Percentiles rank a stretch among this genome's conserved stretches.
Conservation (phyloP, 352 stramenopile species). For the Phytopythium sindhum region DNA sequence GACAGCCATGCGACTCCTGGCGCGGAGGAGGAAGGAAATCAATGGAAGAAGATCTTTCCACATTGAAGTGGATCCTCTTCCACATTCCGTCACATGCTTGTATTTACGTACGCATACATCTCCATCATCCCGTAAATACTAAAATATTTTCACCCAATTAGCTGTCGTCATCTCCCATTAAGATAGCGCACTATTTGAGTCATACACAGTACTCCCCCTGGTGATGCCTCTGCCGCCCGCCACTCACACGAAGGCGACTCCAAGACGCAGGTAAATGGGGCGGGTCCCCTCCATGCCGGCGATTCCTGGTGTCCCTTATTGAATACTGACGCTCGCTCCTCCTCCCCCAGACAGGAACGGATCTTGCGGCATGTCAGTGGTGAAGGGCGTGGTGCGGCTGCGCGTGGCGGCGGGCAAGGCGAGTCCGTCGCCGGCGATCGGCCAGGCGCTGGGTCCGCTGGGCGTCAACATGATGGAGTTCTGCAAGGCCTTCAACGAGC, state of each 20-base stretch:
- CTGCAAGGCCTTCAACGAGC: slow-evolving; percentile 99
- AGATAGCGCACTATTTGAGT: background rate
- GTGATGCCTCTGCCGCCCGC: no score
- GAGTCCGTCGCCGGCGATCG: slow-evolving; percentile 84
- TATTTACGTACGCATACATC: background rate
- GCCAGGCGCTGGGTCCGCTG: slow-evolving; percentile 93
- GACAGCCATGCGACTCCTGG: background rate
- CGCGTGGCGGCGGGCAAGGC: slow-evolving; percentile 83
- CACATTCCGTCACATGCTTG: background rate
- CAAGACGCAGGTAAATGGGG: no score
- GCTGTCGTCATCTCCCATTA: background rate
- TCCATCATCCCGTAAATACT: background rate
- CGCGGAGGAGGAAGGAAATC: no score
- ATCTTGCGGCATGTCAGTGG: slow-evolving; percentile 22
- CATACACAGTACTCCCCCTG: background rate
- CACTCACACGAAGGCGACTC: no score
- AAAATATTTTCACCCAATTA: background rate
- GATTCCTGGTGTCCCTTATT: no score
- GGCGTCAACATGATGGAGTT: slow-evolving; percentile 99
- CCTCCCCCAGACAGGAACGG: background rate
- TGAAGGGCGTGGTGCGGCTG: slow-evolving; percentile 86
- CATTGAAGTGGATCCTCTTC: background rate
- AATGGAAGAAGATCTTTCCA: background rate
- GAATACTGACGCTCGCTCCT: background rate
- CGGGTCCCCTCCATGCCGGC: no score